Evolutionary conservation across 441 rosid species (phyloP).

Genomic region (Aquilaria agallochum): DNA sequence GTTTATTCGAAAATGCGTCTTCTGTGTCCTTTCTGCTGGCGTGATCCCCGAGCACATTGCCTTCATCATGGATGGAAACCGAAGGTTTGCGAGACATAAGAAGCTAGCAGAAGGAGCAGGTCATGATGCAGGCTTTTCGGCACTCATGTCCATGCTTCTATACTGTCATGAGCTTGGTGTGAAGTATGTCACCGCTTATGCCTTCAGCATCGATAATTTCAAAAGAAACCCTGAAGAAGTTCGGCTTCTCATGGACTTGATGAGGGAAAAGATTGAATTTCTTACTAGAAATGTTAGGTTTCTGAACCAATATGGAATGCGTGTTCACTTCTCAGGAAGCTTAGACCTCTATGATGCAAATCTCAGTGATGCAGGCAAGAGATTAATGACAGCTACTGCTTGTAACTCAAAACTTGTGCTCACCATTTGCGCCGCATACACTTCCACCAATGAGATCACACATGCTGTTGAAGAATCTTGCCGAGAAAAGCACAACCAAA

Average conservation of each 20-base stretch:
- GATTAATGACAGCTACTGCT: conserved; percentile 25
- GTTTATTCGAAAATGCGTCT: conserved; percentile 16
- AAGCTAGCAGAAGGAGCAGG: conserved; percentile 19
- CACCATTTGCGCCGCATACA: conserved; percentile 24
- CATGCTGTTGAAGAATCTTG: conserved; percentile 21
- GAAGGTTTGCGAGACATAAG: conserved; percentile 19
- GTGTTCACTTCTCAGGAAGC: conserved; percentile 25
- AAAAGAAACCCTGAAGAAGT: conserved; percentile 24
- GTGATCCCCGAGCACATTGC: conserved; percentile 24
- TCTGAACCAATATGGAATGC: conserved; percentile 11
- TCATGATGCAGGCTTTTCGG: conserved; percentile 17
- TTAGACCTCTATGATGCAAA: conserved; percentile 16
- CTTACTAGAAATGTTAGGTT: background rate
- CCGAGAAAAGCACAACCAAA: conserved; percentile 4
- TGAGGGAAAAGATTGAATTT: conserved; percentile 20
- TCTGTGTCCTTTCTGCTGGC: conserved; percentile 16
- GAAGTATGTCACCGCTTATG: conserved; percentile 23
- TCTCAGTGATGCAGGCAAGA: conserved; percentile 14
- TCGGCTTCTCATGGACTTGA: conserved; percentile 22
- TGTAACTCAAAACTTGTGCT: conserved; percentile 6
- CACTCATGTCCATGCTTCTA: conserved; percentile 17
- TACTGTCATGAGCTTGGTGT: conserved; percentile 26
- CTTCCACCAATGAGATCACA: conserved; percentile 18
- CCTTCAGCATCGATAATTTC: conserved; percentile 37
- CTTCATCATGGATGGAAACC: conserved; percentile 33